phyloP scores from a whole-genome alignment of 768 basidiomycete species.

The Pholiota microspora region DNA sequence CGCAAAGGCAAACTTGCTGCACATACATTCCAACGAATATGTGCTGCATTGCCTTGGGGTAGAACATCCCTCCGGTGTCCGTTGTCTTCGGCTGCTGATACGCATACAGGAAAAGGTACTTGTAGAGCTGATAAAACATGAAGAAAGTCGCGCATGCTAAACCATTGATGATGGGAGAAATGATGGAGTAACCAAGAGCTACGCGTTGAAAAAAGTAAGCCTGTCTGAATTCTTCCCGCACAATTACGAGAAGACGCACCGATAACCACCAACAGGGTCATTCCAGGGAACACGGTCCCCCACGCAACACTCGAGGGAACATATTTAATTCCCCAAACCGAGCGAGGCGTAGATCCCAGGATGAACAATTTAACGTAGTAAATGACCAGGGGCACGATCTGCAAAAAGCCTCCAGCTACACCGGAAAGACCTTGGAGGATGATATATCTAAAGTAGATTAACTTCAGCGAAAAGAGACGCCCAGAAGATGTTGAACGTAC shows the following conservation, averaged over 20 bases:
- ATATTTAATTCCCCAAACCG: slow-evolving; percentile 83
- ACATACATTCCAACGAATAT: slow-evolving; percentile 93
- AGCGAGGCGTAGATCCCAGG: slow-evolving; percentile 85
- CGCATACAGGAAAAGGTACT: slow-evolving; percentile 83
- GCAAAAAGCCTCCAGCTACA: slow-evolving; percentile 77
- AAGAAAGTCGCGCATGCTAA: slow-evolving; percentile 82
- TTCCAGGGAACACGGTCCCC: slow-evolving; percentile 70
- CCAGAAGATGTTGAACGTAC: slow-evolving; percentile 34
- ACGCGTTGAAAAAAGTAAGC: not conserved
- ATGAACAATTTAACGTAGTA: slow-evolving; percentile 92
- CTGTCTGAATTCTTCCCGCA: slow-evolving; percentile 1
- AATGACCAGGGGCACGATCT: slow-evolving; percentile 67
- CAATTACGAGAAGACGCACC: slow-evolving; percentile 40
- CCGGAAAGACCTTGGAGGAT: slow-evolving; percentile 80
- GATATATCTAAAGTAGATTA: slow-evolving; percentile 53
- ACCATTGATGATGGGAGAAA: slow-evolving; percentile 92
- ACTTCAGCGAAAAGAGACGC: too few relatives aligned
- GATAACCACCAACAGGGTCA: slow-evolving; percentile 83
- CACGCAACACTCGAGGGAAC: slow-evolving; percentile 64
- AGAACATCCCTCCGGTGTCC: slow-evolving; percentile 94
- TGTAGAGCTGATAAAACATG: slow-evolving; percentile 80
- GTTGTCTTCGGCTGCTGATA: slow-evolving; percentile 63
- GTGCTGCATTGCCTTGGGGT: slow-evolving; percentile 92
- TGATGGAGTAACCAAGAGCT: slow-evolving; percentile 82
- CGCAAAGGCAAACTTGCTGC: slow-evolving; percentile 80